phyloP scores from a whole-genome alignment of 2,329 filamentous ascomycete genomes.

The Colletotrichum coccodes region DNA sequence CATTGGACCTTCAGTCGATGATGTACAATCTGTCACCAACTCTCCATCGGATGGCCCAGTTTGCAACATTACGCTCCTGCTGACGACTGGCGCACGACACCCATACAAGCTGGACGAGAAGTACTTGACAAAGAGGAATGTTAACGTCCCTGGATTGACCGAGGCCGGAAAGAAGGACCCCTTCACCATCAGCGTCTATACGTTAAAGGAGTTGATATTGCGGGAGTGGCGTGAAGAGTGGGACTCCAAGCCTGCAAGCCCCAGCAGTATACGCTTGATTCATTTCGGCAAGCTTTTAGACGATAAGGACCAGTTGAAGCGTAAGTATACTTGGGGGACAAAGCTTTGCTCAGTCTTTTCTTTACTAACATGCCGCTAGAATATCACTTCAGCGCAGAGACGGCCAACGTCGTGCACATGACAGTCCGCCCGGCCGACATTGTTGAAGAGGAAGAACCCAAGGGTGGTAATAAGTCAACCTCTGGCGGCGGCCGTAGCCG shows the following conservation, averaged over 20 bases:
- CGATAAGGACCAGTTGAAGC: constrained; percentile 85
- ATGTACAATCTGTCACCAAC: constrained; percentile 48
- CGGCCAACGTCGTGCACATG: constrained; percentile 93
- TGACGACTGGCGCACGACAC: constrained; percentile 84
- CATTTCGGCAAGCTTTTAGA: constrained; percentile 91
- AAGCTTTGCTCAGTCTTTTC: not conserved
- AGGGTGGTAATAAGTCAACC: constrained; percentile 66
- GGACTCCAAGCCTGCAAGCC: constrained; percentile 87
- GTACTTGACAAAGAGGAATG: constrained; percentile 84
- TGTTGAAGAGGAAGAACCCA: constrained; percentile 82
- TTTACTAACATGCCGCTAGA: constrained; percentile 59
- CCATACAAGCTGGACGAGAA: constrained; percentile 90
- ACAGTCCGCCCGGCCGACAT: constrained; percentile 88
- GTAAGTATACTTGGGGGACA: constrained; percentile 60
- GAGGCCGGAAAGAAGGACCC: constrained; percentile 75
- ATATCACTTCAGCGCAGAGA: constrained; percentile 79
- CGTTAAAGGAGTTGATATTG: constrained; percentile 92
- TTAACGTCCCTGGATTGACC: constrained; percentile 75
- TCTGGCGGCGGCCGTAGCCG: constrained; percentile 52
- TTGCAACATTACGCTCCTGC: constrained; percentile 83
- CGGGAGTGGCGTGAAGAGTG: constrained; percentile 93
- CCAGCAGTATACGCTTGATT: constrained; percentile 90
- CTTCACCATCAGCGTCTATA: constrained; percentile 92
- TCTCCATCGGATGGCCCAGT: constrained; percentile 50
- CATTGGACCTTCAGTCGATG: constrained; percentile 55